Base-by-base conservation (phyloP, 257 asterid species). In the Rauvolfia tetraphylla region DNA sequence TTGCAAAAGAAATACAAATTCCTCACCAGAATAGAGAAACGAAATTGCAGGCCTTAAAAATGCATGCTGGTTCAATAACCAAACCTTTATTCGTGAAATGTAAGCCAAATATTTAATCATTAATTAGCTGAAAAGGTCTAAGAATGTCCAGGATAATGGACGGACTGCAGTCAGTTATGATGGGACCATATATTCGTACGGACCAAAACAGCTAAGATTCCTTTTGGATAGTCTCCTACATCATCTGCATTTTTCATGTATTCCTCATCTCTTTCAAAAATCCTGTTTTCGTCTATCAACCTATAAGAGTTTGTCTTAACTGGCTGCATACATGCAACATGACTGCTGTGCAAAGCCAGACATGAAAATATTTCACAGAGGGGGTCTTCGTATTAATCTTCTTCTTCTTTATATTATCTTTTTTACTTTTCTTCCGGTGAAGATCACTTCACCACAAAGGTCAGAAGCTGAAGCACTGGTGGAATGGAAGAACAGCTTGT, bases 391-490 rank as follows among this genome's bases (percentile, higher is more conserved):
- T 25, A 77, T 39, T 67, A n/a, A n/a, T n/a, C 44, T 82, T 73
- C 74, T 81, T 77, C 59, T 85, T 14, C 77, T 84, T 6, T 85
- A 61, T 56, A 20, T 83, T n/a, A 42, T 79, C 36, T 71, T 87
- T 25, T n/a, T 79, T 63, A 63, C 65, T 31, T 74, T 78, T 49
- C 68, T 80, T 76, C 88, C 88, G 56, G 17, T 67, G 27, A 83
- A 74, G 3, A 69, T 83, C 36, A 41, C 65, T 75, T 76, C 92
- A 41, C 86, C 95, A 46, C 76, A 89, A 34, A 81, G 72, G 68
- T 81, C 88, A 44, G 91, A 88, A 85, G 93, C 93, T 77, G 84
- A 75, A 42, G 88, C 97, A 51, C 87, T 92, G 23, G 54, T 89
- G 12, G 81, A 62, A 73, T 92, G 98, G 98, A 89, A 85, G 73